Percentiles rank a stretch among this genome's conserved stretches.
phyloP scores from a whole-genome alignment of 768 basidiomycete species.

The Pleurotus tuber-regium region DNA sequence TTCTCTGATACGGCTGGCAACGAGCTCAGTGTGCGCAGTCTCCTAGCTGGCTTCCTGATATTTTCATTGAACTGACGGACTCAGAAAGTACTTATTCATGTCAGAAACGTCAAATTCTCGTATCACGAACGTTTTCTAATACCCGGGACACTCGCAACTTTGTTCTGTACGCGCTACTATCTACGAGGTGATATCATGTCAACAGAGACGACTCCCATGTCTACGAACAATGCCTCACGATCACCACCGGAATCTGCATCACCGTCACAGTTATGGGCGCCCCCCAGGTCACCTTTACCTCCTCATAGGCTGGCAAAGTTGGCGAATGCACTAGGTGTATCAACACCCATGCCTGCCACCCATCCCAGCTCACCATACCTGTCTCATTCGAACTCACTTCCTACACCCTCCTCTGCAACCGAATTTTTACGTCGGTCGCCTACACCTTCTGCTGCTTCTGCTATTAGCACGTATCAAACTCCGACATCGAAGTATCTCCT shows the following conservation, averaged over 20 bases:
- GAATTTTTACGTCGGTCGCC: constrained; percentile 47
- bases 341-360: constrained; percentile 64
- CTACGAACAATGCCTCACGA: not conserved
- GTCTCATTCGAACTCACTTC: constrained; percentile 32
- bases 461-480: constrained; percentile 34
- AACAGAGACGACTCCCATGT: constrained; percentile 5
- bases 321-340: constrained; percentile 82
- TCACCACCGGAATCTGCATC: constrained; percentile 5
- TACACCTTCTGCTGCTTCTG: constrained; percentile 46
- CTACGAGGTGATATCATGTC: constrained; percentile 8
- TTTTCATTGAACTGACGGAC: too few relatives aligned
- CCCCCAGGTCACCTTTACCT: constrained; percentile 68
- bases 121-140: not conserved
- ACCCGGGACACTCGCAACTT: not conserved
- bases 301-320: constrained; percentile 79
- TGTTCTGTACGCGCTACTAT: not conserved
- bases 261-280: constrained; percentile 48
- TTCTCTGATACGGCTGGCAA: not conserved
- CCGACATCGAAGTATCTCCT: constrained; percentile 68
- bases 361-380: constrained; percentile 26
- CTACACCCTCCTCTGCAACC: constrained; percentile 20
- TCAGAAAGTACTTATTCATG: constrained; percentile 4
- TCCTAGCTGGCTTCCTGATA: not conserved
- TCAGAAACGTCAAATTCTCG: constrained; percentile 4
- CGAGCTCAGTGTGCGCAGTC: constrained; percentile 1